Percentiles rank a stretch among this genome's conserved stretches.
Evolutionary conservation across 805 yeast genomes (phyloP).

Genomic region (Cyberlindnera mycetangii): DNA sequence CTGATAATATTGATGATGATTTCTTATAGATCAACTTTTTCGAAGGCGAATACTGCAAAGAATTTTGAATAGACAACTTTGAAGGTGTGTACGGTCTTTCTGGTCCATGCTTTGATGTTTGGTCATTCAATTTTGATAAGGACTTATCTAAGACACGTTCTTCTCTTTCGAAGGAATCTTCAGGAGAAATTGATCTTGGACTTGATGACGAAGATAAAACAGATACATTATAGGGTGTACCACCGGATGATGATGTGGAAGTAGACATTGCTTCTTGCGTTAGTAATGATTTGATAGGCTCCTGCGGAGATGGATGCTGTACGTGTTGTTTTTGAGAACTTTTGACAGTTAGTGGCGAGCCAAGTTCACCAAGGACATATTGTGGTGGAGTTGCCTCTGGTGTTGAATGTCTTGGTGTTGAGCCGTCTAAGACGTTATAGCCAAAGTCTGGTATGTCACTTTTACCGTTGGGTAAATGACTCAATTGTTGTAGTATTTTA

Average conservation of each 20-base stretch:
- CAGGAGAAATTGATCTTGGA: constrained; percentile 15
- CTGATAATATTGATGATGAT: constrained; percentile 19
- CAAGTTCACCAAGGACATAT: not conserved
- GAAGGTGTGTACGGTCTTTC: constrained; percentile 9
- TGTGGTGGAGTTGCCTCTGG: constrained; percentile 2
- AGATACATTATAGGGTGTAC: not conserved
- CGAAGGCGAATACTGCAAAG: constrained; percentile 16
- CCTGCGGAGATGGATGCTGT: not conserved
- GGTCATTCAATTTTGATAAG: constrained; percentile 10
- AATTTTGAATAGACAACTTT: not conserved
- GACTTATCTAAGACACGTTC: constrained; percentile 18
- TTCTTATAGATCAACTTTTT: constrained; percentile 18
- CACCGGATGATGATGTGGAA: constrained; percentile 1
- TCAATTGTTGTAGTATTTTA: constrained; percentile 6
- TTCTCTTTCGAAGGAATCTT: constrained; percentile 25
- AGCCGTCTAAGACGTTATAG: constrained; percentile 9
- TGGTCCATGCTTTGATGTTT: not conserved
- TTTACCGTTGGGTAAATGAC: not conserved
- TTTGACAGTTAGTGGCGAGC: constrained; percentile 4
- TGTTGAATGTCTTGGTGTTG: constrained; percentile 12
- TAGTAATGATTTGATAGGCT: not conserved
- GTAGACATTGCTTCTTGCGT: not conserved
- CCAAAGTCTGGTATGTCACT: not conserved
- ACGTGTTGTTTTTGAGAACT: not conserved
- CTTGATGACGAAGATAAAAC: not conserved